phyloP scores from a whole-genome alignment of 768 basidiomycete genomes.

The Polyporus arcularius region DNA sequence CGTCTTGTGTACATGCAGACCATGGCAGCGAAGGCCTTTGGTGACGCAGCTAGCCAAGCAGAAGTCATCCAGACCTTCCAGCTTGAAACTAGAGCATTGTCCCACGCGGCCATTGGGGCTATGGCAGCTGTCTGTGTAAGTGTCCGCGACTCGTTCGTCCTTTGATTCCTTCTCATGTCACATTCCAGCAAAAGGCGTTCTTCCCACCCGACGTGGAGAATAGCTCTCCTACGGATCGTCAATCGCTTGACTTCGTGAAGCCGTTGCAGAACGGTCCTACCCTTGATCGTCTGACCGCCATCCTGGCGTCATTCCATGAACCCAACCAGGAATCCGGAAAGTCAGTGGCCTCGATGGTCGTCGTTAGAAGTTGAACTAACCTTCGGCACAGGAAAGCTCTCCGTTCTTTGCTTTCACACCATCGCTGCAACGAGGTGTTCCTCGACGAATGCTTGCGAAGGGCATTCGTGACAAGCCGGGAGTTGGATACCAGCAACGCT shows the following conservation, averaged over 20 bases:
- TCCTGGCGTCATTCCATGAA: slow-evolving; percentile 61
- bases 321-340: slow-evolving; percentile 58
- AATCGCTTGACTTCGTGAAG: slow-evolving; percentile 47
- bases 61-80: slow-evolving; percentile 55
- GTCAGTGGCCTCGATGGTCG: slow-evolving; percentile 44
- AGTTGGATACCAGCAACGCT: slow-evolving; percentile 54
- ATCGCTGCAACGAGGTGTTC: slow-evolving; percentile 54
- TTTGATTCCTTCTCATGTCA: neutral
- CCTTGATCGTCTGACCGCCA: slow-evolving; percentile 68
- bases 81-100: slow-evolving; percentile 70
- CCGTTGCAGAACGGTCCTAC: slow-evolving; percentile 53
- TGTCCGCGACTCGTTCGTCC: slow-evolving; percentile 22
- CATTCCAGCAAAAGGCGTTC: slow-evolving; percentile 71
- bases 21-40: slow-evolving; percentile 53
- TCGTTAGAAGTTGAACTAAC: slow-evolving; percentile 3
- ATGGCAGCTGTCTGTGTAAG: slow-evolving; percentile 87
- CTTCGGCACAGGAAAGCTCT: slow-evolving; percentile 66
- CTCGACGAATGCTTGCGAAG: slow-evolving; percentile 67
- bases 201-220: slow-evolving; percentile 62
- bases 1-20: slow-evolving; percentile 72
- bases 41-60: slow-evolving; percentile 53
- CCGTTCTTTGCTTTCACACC: slow-evolving; percentile 62
- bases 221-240: slow-evolving; percentile 64
- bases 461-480: slow-evolving; percentile 61
- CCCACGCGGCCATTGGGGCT: slow-evolving; percentile 83